Evolutionary conservation across 2,329 filamentous ascomycete genomes (phyloP), one percentile per base, ranked within the genome.

Genomic region (Colletotrichum trifolii): DNA sequence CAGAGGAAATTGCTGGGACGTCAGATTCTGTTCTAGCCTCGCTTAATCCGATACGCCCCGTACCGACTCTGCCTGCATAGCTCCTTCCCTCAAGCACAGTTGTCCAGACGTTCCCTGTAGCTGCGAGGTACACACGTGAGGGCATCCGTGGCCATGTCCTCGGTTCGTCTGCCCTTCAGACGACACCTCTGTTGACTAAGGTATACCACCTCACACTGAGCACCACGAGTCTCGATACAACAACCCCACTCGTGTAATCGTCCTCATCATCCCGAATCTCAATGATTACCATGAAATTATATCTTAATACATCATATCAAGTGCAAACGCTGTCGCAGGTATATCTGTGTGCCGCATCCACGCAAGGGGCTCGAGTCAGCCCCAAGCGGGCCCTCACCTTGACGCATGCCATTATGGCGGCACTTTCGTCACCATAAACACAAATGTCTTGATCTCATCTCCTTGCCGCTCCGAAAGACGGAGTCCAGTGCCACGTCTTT

Each of bases 311-410:
- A 13, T 39, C 33, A 40, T 43, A 25, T 47, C 12, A 49, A 25
- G 47, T 48, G 40, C 52, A 62, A 62, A 65, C 47, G 63, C 58
- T 53, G 40, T 63, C 47, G 47, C 47, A 63, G 12, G 59, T 66
- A 56, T 40, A 63, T 38, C 53, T 10, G 25, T 25, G 25, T 25
- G 25, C 25, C 25, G 15, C 43, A 50, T 42, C 8, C 13, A 45
- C 15, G 40, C 35, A 40, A 57, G 36, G 36, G 63, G 42, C 10
- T 40, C 45, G 39, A 56, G 35, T 45, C 58, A 55, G 57, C 50
- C 47, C 34, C 52, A 38, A 64, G 49, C 25, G 25, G 25, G 17
- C 38, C 40, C 33, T 38, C 47, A 50, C 46, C 25, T 25, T 47
- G 33, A 38, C 42, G 62, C 40, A 65, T 63, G 58, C 52, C 58